Evolutionary conservation across 1,284 basidiomycete species (phyloP).

Genomic region (Coniferiporia weirii): DNA sequence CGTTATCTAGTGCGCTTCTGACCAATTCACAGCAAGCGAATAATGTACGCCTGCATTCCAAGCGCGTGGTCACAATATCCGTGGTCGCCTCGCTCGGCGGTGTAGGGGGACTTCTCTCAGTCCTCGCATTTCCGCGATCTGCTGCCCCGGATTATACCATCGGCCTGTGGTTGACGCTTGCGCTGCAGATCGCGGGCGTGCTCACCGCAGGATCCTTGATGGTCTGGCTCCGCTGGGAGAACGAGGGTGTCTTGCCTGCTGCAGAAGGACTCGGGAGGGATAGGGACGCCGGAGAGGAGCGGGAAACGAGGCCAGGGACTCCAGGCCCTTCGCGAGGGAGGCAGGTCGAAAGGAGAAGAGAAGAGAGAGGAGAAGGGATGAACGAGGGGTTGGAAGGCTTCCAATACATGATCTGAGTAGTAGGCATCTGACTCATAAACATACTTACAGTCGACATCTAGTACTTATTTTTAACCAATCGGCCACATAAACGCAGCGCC

Average conservation of each 20-base stretch:
- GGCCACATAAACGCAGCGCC: no score
- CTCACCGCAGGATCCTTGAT: neutral
- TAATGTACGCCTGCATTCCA: constrained; percentile 35
- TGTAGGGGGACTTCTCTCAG: constrained; percentile 35
- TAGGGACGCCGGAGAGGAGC: neutral
- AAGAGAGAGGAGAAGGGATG: neutral
- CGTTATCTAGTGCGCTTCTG: constrained; percentile 23
- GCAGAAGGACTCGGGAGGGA: neutral
- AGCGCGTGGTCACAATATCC: constrained; percentile 31
- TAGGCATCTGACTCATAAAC: neutral
- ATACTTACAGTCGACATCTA: neutral
- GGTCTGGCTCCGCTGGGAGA: neutral
- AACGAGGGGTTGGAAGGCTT: constrained; percentile 1
- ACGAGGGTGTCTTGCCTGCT: neutral
- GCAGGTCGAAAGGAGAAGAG: neutral
- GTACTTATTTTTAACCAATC: no score
- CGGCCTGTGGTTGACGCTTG: constrained; percentile 1
- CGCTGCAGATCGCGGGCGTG: constrained; percentile 1
- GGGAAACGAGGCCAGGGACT: neutral
- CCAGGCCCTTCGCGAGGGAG: neutral
- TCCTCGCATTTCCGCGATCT: constrained; percentile 7
- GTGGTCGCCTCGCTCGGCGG: constrained; percentile 34
- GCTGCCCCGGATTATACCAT: neutral
- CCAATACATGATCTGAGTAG: neutral
- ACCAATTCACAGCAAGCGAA: constrained; percentile 31